Conservation (phyloP, 179 eudicot species). For the Spinacia oleracea region DNA sequence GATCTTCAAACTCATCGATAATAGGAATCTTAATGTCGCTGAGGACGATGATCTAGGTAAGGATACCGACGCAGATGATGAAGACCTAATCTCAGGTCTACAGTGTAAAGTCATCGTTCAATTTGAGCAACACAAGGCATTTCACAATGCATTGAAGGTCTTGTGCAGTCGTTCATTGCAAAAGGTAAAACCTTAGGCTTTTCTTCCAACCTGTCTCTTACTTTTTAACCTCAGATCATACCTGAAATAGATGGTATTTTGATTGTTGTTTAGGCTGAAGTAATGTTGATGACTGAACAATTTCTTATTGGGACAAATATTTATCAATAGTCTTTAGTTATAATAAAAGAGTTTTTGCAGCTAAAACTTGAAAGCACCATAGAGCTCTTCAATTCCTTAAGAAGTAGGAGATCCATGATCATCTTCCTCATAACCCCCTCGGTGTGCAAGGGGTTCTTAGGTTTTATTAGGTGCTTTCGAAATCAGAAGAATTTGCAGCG, state of each 20-base stretch:
- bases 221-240: neutral
- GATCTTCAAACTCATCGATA: constrained; percentile 21
- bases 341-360: neutral
- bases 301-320: neutral
- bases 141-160: constrained; percentile 61
- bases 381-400: neutral
- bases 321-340: neutral
- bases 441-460: too few species aligned
- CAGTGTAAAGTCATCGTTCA: constrained; percentile 78
- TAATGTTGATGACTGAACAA: neutral
- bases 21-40: constrained; percentile 80
- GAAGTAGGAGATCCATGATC: too few species aligned
- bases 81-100: constrained; percentile 61
- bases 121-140: constrained; percentile 64
- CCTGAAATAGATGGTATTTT: neutral
- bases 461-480: neutral
- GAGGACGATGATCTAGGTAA: constrained; percentile 71
- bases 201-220: neutral
- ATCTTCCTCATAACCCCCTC: too few species aligned
- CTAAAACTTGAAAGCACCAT: neutral
- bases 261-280: neutral
- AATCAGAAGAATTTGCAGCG: neutral
- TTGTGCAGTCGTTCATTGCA: constrained; percentile 70
- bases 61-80: constrained; percentile 53
- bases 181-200: constrained; percentile 46